These are phyloP conservation scores for Trichoderma harzianum DNA, from an alignment of 2,329 filamentous ascomycete species.

Conservation along the genomic window DNA sequence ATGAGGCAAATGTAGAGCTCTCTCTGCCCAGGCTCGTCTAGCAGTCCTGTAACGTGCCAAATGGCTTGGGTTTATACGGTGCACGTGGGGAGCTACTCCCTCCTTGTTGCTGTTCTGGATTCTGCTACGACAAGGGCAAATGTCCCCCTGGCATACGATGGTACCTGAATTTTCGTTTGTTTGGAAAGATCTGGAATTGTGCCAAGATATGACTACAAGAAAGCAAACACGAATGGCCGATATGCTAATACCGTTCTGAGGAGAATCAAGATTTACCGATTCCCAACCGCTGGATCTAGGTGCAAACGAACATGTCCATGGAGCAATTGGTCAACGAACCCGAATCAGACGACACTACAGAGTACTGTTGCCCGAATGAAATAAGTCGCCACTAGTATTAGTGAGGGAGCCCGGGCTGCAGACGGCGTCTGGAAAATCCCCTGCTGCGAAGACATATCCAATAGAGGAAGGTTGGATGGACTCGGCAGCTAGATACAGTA, in stretches of 20 bases:
- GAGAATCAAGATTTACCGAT: not conserved
- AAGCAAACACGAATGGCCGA: not conserved
- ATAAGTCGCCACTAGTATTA: not conserved
- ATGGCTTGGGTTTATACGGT: not conserved
- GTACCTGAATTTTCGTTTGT: not conserved
- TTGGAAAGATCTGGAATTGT: constrained; percentile 9
- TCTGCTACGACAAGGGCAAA: not conserved
- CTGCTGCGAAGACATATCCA: not conserved
- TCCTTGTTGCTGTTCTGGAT: constrained; percentile 3
- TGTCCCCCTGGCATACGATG: not conserved
- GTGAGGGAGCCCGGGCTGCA: not conserved
- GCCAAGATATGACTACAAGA: not conserved
- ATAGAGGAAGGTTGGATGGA: constrained; percentile 9
- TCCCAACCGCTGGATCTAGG: not conserved
- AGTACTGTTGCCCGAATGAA: not conserved
- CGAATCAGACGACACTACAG: not conserved
- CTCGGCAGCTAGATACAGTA: not conserved
- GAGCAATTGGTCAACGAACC: not conserved
- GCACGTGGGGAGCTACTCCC: not conserved
- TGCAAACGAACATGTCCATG: not conserved
- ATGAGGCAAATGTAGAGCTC: not conserved
- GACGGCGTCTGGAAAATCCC: not conserved
- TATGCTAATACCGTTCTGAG: not conserved
- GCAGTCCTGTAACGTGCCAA: constrained; percentile 3
- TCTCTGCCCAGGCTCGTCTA: not conserved